Conservation (phyloP, 352 stramenopile genomes). For the Globisporangium parvum region DNA sequence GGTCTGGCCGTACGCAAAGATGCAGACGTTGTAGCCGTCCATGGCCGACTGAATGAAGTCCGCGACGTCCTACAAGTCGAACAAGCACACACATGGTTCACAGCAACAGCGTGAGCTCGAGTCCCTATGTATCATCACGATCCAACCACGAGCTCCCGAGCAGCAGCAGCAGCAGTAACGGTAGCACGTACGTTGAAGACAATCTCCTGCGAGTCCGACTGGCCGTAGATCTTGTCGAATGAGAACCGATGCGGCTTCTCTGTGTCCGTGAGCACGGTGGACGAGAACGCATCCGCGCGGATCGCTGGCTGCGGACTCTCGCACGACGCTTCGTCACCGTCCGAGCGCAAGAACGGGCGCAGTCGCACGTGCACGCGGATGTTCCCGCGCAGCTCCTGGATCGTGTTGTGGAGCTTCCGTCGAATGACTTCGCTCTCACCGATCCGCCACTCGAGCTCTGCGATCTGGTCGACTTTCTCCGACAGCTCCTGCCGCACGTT, state of each 20-base stretch:
- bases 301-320: constrained; percentile 52
- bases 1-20: constrained; percentile 98
- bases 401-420: constrained; percentile 98
- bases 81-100: background rate
- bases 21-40: constrained; percentile 98
- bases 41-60: constrained; percentile 91
- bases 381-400: constrained; percentile 99
- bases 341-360: constrained; percentile 87
- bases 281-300: constrained; percentile 61
- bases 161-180: background rate
- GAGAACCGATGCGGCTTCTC: constrained; percentile 88
- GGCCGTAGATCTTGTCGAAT: constrained; percentile 98
- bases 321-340: constrained; percentile 45
- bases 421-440: constrained; percentile 68
- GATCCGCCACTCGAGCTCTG: constrained; percentile 56
- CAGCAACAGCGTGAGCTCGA: background rate
- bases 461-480: constrained; percentile 53
- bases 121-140: too few relatives aligned
- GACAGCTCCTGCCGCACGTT: constrained; percentile 55
- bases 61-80: constrained; percentile 71
- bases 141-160: too few relatives aligned
- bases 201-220: constrained; percentile 91
- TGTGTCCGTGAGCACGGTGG: constrained; percentile 63
- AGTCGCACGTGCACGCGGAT: constrained; percentile 97
- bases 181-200: constrained; percentile 76